Conservation (phyloP, 2,329 filamentous ascomycete genomes). For the Apiospora sp. region DNA sequence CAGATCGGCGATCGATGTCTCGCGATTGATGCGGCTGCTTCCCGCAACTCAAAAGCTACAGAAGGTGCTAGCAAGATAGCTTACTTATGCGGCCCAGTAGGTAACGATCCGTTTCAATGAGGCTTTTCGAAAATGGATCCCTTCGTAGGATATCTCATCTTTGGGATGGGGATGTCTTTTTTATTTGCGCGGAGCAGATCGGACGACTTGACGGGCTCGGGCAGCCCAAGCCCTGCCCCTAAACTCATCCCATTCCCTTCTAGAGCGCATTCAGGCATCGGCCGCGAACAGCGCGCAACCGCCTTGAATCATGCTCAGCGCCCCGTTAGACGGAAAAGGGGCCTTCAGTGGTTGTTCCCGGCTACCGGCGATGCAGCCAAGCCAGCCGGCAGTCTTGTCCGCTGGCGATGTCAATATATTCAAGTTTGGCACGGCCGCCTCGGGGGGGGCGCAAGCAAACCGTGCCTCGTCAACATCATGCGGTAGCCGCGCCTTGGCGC, state of each 20-base stretch:
- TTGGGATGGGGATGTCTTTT: neutral
- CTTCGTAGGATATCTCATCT: neutral
- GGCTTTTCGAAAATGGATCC: neutral
- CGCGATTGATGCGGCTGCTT: constrained; percentile 14
- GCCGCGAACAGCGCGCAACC: neutral
- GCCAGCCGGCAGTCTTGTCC: neutral
- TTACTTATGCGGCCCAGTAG: neutral
- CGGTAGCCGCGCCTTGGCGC: constrained; percentile 10
- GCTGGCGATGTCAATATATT: neutral
- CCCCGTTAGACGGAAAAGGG: neutral
- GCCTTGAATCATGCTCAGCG: neutral
- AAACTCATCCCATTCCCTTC: neutral
- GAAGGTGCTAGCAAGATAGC: neutral
- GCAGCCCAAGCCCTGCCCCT: neutral
- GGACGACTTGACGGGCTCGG: neutral
- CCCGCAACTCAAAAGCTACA: constrained; percentile 6
- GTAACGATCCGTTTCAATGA: neutral
- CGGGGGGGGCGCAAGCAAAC: neutral
- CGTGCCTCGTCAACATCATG: neutral
- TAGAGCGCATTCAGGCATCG: neutral
- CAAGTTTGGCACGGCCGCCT: neutral
- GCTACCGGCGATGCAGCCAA: neutral
- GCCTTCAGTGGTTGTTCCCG: neutral
- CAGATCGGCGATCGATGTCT: constrained; percentile 14
- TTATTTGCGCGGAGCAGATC: neutral